Conservation (phyloP, 2,329 filamentous ascomycete genomes). For the Ascochyta fabae region DNA sequence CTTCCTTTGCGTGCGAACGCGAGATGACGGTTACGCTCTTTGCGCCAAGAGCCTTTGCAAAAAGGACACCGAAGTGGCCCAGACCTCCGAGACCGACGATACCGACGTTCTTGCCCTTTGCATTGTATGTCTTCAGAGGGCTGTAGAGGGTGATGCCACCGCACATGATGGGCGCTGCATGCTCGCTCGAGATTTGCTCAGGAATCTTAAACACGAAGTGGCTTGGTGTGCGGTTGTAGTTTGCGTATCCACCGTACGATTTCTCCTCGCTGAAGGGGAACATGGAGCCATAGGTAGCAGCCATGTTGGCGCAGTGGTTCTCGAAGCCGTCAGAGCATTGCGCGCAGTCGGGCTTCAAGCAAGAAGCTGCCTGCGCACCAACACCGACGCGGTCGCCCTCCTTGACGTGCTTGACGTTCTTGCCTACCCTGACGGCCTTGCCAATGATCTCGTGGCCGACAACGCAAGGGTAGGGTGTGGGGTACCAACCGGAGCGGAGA, state of each 20-base stretch:
- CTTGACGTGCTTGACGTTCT: conserved; percentile 59
- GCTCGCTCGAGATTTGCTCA: conserved; percentile 64
- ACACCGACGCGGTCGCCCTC: conserved; percentile 66
- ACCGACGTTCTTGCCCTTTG: conserved; percentile 77
- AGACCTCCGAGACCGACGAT: conserved; percentile 77
- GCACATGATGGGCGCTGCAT: conserved; percentile 81
- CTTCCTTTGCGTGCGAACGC: conserved; percentile 65
- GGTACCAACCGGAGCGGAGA: conserved; percentile 48
- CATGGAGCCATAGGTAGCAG: conserved; percentile 54
- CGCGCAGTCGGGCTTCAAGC: conserved; percentile 51
- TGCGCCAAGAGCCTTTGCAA: conserved; percentile 72
- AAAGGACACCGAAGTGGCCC: conserved; percentile 75
- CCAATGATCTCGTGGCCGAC: conserved; percentile 54
- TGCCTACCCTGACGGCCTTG: conserved; percentile 49
- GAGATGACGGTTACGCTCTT: conserved; percentile 71
- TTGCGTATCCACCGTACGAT: conserved; percentile 68
- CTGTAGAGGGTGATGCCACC: conserved; percentile 81
- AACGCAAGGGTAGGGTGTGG: conserved; percentile 48
- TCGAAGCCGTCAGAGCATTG: conserved; percentile 57
- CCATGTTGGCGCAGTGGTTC: conserved; percentile 55
- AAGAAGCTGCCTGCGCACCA: conserved; percentile 56
- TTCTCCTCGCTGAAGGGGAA: conserved; percentile 63
- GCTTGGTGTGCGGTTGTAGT: conserved; percentile 73
- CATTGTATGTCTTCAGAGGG: conserved; percentile 75
- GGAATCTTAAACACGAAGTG: conserved; percentile 78